Conservation (phyloP, 2,329 filamentous ascomycete species). For the Colletotrichum orbiculare region DNA sequence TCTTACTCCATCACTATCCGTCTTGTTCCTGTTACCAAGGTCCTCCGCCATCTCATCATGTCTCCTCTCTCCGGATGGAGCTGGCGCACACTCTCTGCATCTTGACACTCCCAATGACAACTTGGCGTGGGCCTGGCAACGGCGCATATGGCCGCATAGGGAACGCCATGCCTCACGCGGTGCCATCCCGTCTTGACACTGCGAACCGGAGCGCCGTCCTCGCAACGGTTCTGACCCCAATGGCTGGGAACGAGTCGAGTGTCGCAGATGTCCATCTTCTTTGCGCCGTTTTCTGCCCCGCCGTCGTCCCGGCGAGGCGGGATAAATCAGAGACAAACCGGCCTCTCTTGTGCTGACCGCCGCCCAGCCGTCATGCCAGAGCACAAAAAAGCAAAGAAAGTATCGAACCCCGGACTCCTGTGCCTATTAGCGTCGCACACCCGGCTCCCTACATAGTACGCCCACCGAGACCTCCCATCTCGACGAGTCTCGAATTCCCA, state of each 20-base stretch:
- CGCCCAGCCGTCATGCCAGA: constrained; percentile 2
- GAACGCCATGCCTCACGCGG: constrained; percentile 9
- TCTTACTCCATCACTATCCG: constrained; percentile 8
- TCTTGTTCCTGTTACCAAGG: constrained; percentile 8
- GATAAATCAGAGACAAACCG: constrained; percentile 25
- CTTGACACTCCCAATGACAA: constrained; percentile 14
- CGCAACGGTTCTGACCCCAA: constrained; percentile 9
- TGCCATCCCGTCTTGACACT: constrained; percentile 14
- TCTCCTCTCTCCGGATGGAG: constrained; percentile 11
- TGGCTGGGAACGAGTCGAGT: no score
- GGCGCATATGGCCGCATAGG: not conserved
- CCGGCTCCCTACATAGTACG: constrained; percentile 6
- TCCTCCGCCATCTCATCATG: constrained; percentile 26
- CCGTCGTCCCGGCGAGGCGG: constrained; percentile 12
- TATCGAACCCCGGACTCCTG: constrained; percentile 13
- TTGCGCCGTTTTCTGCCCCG: constrained; percentile 11
- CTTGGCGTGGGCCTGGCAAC: constrained; percentile 13
- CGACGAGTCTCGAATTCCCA: constrained; percentile 33
- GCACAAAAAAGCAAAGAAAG: constrained; percentile 3
- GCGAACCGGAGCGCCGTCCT: constrained; percentile 4
- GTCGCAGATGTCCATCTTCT: not conserved
- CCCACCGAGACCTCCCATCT: constrained; percentile 28
- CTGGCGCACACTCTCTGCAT: constrained; percentile 15
- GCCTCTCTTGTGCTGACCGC: constrained; percentile 21
- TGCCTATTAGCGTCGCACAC: constrained; percentile 21